Base-by-base conservation (phyloP, 306 rosid species). In the Benincasa hispida region DNA sequence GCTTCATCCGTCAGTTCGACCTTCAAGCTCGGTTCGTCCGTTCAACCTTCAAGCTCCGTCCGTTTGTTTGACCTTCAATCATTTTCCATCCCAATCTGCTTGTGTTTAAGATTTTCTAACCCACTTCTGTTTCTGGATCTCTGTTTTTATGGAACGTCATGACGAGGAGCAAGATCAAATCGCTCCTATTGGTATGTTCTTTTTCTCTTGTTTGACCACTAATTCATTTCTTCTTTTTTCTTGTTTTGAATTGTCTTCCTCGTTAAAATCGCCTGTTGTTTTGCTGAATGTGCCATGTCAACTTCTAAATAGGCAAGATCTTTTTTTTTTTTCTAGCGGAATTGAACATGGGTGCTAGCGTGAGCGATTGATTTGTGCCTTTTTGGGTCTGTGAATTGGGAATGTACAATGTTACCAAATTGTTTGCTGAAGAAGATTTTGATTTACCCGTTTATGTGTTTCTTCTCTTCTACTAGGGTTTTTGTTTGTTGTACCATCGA, bases 91-190 rank as follows among this genome's bases (percentile, higher is more conserved):
- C 30, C 61, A 77, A 73, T 54, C 72, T 28, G 19, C 51, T 28
- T 17, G 28, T 37, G 32, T 25, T 35, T 8, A 12, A n/a, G 11
- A 8, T 22, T 78, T 66, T 9, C 2, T 19, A 35, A 8, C 59
- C 18, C 17, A 67, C 79, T 72, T 53, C 28, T 74, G 28, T 59
- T 70, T 53, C 75, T 42, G 54, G 88, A 85, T 87, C 90, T 79
- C 63, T 21, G 51, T 39, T 24, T 30, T 19, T 47, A 87, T 87
- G 91, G 91, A 86, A 78, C 47, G 55, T 35, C 58, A 74, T 76
- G 81, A 51, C 66, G 77, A 81, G 72, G 87, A 79, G 75, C 87
- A 75, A 67, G 88, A 85, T 85, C 87, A 83, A 65, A 77, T 81
- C 81, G 76, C 56, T 76, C 66, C 81, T 77, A 77, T 83, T 13